Conservation (phyloP, 2,329 filamentous ascomycete species). For the Penicillium sp. region DNA sequence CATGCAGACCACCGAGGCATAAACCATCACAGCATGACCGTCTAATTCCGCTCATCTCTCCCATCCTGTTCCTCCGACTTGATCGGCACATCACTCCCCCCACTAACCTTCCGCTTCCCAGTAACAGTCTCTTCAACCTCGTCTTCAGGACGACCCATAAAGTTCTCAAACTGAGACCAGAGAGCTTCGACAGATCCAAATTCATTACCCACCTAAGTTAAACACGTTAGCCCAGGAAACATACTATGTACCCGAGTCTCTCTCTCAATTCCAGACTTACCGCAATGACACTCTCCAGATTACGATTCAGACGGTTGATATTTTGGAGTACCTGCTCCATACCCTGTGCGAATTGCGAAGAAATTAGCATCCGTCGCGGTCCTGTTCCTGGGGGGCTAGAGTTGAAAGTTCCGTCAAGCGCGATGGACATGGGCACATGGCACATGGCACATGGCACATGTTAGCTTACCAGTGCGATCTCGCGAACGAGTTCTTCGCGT, state of each 20-base stretch:
- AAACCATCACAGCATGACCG: constrained; percentile 10
- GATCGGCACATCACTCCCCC: constrained; percentile 22
- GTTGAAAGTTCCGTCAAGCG: no score
- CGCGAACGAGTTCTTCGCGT: constrained; percentile 41
- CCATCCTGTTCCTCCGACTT: constrained; percentile 19
- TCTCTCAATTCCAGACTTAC: constrained; percentile 48
- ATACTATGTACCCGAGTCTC: no score
- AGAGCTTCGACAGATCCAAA: constrained; percentile 95
- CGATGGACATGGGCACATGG: no score
- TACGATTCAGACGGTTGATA: constrained; percentile 91
- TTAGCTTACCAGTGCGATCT: constrained; percentile 43
- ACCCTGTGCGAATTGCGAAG: constrained; percentile 42
- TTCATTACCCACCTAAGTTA: constrained; percentile 76
- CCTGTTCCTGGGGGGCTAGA: no score
- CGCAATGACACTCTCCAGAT: constrained; percentile 83
- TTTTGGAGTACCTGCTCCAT: constrained; percentile 91
- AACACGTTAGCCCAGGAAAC: background rate
- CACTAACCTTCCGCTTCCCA: constrained; percentile 28
- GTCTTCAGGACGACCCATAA: constrained; percentile 72
- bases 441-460: no score
- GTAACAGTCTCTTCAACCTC: constrained; percentile 34
- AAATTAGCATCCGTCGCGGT: background rate
- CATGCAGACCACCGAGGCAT: background rate
- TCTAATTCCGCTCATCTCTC: constrained; percentile 13
- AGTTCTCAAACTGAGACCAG: constrained; percentile 95